Percentiles rank a stretch among this genome's conserved stretches.
These are phyloP conservation scores for Gymnopilus junonius DNA, from an alignment of 768 basidiomycete genomes.

Conservation along the genomic window DNA sequence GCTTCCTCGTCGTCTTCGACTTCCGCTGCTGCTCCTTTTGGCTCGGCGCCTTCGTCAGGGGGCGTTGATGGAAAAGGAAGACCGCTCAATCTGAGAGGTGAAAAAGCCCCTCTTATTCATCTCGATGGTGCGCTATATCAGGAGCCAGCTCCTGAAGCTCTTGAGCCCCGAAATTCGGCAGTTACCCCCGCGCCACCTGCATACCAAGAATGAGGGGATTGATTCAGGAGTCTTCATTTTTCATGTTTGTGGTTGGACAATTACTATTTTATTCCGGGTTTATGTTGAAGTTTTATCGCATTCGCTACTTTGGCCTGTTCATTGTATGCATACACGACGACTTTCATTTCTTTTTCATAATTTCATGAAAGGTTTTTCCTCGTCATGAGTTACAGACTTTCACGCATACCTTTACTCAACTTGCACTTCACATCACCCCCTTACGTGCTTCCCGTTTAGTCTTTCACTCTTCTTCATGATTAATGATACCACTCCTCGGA, in stretches of 20 bases:
- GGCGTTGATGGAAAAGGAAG: constrained; percentile 36
- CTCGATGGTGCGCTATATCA: constrained; percentile 42
- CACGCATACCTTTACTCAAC: background rate
- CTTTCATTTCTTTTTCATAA: background rate
- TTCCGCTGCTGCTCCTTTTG: background rate
- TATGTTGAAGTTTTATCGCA: background rate
- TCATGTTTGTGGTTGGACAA: background rate
- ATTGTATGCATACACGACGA: background rate
- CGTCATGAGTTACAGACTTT: background rate
- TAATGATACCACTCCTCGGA: background rate
- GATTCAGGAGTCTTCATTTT: background rate
- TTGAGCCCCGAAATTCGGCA: constrained; percentile 1
- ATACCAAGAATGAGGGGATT: constrained; percentile 16
- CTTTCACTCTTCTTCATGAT: background rate
- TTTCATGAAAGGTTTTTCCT: background rate
- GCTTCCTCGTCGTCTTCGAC: background rate
- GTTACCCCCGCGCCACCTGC: constrained; percentile 31
- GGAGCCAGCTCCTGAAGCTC: constrained; percentile 17
- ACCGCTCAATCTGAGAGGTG: constrained; percentile 26
- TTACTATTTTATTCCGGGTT: too few relatives aligned
- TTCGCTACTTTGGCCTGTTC: background rate
- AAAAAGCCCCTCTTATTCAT: constrained; percentile 42
- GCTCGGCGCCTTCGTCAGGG: constrained; percentile 5
- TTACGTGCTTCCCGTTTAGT: background rate
- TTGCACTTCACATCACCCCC: background rate